phyloP scores from a whole-genome alignment of 257 asterid genomes.

The Solanum sejunctum region DNA sequence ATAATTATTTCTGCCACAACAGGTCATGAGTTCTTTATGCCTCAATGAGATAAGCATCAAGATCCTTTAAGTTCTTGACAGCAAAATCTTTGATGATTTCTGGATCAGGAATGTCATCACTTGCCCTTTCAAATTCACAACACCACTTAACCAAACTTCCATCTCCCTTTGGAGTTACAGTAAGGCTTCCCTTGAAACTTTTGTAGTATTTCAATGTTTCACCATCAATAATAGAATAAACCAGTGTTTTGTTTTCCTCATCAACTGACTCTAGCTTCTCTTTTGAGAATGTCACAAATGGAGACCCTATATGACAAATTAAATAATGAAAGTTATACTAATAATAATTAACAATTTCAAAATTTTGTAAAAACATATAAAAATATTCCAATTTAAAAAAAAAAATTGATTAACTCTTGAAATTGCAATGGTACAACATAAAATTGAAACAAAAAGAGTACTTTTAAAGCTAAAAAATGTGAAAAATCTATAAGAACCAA shows the following conservation, averaged over 20 bases:
- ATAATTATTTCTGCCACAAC: not conserved
- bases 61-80: conserved; percentile 45
- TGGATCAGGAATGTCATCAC: conserved; percentile 50
- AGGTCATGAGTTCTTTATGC: not conserved
- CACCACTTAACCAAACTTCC: conserved; percentile 55
- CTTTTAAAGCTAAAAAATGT: too few species aligned
- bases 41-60: conserved; percentile 50
- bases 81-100: conserved; percentile 59
- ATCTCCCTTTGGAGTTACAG: conserved; percentile 30
- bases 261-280: conserved; percentile 68
- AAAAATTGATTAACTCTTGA: too few species aligned
- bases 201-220: conserved; percentile 56
- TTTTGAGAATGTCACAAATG: conserved; percentile 25
- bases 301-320: conserved; percentile 19
- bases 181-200: conserved; percentile 34
- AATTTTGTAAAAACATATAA: too few species aligned
- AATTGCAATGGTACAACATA: too few species aligned
- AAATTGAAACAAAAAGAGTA: too few species aligned
- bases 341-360: too few species aligned
- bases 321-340: not conserved
- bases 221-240: conserved; percentile 50
- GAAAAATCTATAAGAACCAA: too few species aligned
- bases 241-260: conserved; percentile 33
- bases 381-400: too few species aligned
- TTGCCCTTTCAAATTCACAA: conserved; percentile 55